Conservation (phyloP, 2,329 filamentous ascomycete genomes). For the Colletotrichum melonis region DNA sequence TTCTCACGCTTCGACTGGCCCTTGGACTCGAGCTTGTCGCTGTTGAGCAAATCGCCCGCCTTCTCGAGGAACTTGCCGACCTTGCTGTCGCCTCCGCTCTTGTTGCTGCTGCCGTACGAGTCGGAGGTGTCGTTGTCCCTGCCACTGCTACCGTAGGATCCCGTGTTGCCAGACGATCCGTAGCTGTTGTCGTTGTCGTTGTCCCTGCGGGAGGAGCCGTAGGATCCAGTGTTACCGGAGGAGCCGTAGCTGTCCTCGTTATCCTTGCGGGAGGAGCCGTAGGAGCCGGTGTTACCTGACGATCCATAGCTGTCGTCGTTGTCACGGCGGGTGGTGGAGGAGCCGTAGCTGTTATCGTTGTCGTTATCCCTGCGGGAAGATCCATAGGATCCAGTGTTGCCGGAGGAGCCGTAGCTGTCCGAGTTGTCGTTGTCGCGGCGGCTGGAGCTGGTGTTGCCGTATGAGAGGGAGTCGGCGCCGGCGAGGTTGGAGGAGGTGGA, state of each 20-base stretch:
- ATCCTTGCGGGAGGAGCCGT: conserved; percentile 37
- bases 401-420: conserved; percentile 36
- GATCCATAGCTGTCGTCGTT: conserved; percentile 32
- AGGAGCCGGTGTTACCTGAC: not conserved
- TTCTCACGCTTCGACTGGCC: conserved; percentile 62
- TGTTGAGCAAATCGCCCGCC: conserved; percentile 61
- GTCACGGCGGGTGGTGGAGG: conserved; percentile 41
- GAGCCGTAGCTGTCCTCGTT: conserved; percentile 23
- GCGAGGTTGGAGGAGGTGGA: conserved; percentile 34
- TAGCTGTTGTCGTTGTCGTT: conserved; percentile 25
- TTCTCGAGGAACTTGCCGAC: conserved; percentile 70
- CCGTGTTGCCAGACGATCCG: conserved; percentile 38
- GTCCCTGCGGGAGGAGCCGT: conserved; percentile 40
- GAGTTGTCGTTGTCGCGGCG: conserved; percentile 34
- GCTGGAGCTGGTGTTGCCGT: conserved; percentile 38
- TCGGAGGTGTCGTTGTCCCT: conserved; percentile 37
- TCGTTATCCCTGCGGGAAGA: conserved; percentile 40
- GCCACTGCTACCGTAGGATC: conserved; percentile 33
- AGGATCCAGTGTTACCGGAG: conserved; percentile 40
- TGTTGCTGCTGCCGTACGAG: conserved; percentile 36
- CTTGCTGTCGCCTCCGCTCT: conserved; percentile 53
- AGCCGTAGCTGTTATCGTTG: conserved; percentile 32
- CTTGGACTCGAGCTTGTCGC: conserved; percentile 58
- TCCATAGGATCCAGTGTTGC: conserved; percentile 24
- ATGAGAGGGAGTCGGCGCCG: conserved; percentile 37